Conservation (phyloP, 2,329 filamentous ascomycete species). For the Sphaerulina vaccinii region DNA sequence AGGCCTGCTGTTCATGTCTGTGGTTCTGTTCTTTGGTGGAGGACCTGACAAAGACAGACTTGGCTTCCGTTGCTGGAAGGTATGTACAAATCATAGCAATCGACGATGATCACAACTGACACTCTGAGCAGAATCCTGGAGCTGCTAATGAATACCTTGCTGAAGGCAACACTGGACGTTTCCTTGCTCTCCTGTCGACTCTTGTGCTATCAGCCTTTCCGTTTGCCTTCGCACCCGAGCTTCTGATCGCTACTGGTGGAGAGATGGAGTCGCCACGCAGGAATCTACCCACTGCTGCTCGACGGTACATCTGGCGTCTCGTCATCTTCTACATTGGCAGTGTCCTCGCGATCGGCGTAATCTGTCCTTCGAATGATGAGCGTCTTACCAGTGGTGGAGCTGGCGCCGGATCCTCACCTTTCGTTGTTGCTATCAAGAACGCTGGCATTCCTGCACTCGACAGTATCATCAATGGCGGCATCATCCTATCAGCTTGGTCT, state of each 20-base stretch:
- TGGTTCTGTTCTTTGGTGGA: slow-evolving; percentile 58
- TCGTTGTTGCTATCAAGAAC: slow-evolving; percentile 45
- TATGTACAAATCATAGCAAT: background rate
- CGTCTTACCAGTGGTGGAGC: slow-evolving; percentile 45
- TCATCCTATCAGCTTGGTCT: slow-evolving; percentile 64
- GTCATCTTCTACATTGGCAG: slow-evolving; percentile 60
- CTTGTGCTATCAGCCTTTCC: slow-evolving; percentile 54
- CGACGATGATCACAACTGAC: background rate
- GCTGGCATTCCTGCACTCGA: slow-evolving; percentile 58
- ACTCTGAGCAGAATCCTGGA: slow-evolving; percentile 43
- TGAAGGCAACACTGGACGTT: slow-evolving; percentile 49
- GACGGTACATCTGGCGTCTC: slow-evolving; percentile 62
- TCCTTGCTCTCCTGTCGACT: slow-evolving; percentile 53
- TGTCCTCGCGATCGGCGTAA: slow-evolving; percentile 61
- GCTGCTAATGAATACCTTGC: slow-evolving; percentile 51
- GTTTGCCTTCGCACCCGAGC: slow-evolving; percentile 56
- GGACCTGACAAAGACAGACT: slow-evolving; percentile 52
- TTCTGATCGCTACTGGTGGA: slow-evolving; percentile 50
- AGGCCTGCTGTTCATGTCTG: slow-evolving; percentile 52
- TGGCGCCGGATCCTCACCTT: slow-evolving; percentile 22
- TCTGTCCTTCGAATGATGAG: slow-evolving; percentile 55
- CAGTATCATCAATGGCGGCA: slow-evolving; percentile 66
- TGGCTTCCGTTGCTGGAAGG: slow-evolving; percentile 45
- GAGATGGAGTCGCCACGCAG: slow-evolving; percentile 59
- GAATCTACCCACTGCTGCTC: slow-evolving; percentile 59